Conservation (phyloP, 495 filamentous ascomycete genomes). For the Lasiosphaeriaceae sp. region DNA sequence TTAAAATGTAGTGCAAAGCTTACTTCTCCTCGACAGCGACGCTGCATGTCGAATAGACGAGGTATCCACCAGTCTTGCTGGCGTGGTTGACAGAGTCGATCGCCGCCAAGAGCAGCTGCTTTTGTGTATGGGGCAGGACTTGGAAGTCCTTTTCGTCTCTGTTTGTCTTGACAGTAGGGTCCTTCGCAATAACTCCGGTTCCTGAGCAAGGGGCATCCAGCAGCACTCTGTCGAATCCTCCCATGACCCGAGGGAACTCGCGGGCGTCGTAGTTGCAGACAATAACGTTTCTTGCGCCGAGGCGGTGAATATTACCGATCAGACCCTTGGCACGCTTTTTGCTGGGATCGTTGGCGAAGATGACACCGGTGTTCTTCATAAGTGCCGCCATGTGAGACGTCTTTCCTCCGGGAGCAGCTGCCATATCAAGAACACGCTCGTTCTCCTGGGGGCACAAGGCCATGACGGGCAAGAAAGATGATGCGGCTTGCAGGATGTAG, state of each 20-base stretch:
- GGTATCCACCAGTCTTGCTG: constrained; percentile 79
- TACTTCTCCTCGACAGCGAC: constrained; percentile 33
- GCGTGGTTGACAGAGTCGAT: constrained; percentile 79
- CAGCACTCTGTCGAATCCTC: constrained; percentile 72
- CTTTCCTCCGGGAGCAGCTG: constrained; percentile 95
- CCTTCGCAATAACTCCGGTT: constrained; percentile 86
- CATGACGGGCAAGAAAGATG: constrained; percentile 97
- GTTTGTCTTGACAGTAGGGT: constrained; percentile 92
- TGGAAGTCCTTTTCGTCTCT: constrained; percentile 94
- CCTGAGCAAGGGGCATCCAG: constrained; percentile 44
- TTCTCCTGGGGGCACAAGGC: constrained; percentile 90
- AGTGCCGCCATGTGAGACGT: constrained; percentile 93
- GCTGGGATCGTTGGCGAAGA: constrained; percentile 96
- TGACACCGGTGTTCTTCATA: constrained; percentile 96
- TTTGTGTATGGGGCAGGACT: constrained; percentile 85
- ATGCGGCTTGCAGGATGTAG: constrained; percentile 96
- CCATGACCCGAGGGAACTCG: constrained; percentile 89
- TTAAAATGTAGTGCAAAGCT: too few relatives aligned
- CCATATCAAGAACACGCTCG: constrained; percentile 86
- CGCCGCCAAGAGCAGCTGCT: constrained; percentile 85
- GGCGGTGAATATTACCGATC: constrained; percentile 95
- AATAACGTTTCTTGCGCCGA: constrained; percentile 88
- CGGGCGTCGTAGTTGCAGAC: constrained; percentile 92
- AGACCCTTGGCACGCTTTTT: constrained; percentile 91
- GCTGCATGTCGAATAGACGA: constrained; percentile 86